Conservation (phyloP, 805 yeast genomes). For the Wickerhamomyces hampshirensis region DNA sequence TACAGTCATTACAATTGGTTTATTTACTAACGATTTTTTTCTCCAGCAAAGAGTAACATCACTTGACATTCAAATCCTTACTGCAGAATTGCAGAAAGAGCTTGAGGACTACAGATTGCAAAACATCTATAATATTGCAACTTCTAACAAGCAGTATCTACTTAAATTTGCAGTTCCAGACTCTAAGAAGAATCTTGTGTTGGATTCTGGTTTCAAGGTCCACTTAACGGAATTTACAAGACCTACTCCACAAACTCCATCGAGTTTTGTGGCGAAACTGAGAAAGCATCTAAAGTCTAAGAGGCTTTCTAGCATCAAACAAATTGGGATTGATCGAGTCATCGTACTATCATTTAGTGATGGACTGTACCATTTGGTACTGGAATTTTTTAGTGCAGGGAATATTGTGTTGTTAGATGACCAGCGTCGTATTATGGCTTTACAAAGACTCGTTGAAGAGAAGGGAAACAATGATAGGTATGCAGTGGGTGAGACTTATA, state of each 20-base stretch:
- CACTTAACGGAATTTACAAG: conserved; percentile 79
- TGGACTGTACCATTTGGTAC: conserved; percentile 68
- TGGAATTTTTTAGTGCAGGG: conserved; percentile 96
- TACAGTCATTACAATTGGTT: too few species aligned
- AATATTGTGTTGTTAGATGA: conserved; percentile 76
- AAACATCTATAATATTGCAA: conserved; percentile 77
- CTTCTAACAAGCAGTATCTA: conserved; percentile 66
- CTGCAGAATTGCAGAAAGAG: conserved; percentile 55
- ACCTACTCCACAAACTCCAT: conserved; percentile 75
- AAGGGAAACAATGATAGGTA: conserved; percentile 57
- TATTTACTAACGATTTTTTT: not conserved
- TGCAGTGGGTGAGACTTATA: conserved; percentile 72
- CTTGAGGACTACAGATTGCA: conserved; percentile 67
- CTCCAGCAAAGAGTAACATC: conserved; percentile 90
- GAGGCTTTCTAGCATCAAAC: conserved; percentile 66
- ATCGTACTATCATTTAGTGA: conserved; percentile 81
- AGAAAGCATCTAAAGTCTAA: conserved; percentile 83
- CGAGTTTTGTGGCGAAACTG: conserved; percentile 78
- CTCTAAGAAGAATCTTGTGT: conserved; percentile 65
- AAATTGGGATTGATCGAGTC: conserved; percentile 78
- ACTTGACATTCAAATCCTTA: conserved; percentile 69
- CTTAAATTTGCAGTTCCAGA: conserved; percentile 82
- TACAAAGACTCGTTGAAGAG: conserved; percentile 77
- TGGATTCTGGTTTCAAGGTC: conserved; percentile 83
- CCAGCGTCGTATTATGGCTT: conserved; percentile 57